These are phyloP conservation scores for Marvania coccoides DNA, from an alignment of 139 green algal species.

Conservation along the genomic window DNA sequence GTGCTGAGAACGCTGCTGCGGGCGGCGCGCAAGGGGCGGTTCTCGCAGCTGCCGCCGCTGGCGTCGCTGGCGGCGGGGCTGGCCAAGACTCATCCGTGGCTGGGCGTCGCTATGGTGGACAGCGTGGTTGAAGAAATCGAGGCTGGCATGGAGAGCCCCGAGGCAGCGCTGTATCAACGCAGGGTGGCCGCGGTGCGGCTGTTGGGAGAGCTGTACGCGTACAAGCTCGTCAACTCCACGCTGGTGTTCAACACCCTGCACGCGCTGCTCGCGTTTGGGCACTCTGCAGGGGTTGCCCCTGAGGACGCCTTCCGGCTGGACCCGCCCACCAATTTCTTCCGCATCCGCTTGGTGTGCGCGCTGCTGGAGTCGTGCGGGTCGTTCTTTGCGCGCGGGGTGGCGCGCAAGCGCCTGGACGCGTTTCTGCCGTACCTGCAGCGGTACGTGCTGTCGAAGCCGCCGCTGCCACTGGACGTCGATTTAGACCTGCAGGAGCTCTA, in stretches of 20 bases:
- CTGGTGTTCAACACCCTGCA: conserved; percentile 85
- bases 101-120: conserved; percentile 73
- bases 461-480: conserved; percentile 81
- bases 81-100: conserved; percentile 66
- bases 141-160: conserved; percentile 55
- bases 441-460: conserved; percentile 78
- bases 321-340: conserved; percentile 51
- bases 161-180: conserved; percentile 65
- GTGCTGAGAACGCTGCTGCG: conserved; percentile 80
- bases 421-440: conserved; percentile 87
- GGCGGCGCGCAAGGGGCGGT: conserved; percentile 42
- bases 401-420: conserved; percentile 61
- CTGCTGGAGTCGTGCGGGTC: conserved; percentile 79
- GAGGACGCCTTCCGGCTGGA: conserved; percentile 40
- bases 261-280: conserved; percentile 70
- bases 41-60: conserved; percentile 62
- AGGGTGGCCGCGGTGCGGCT: conserved; percentile 71
- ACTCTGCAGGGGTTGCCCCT: conserved; percentile 39
- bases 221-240: conserved; percentile 55
- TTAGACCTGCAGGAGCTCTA: conserved; percentile 87
- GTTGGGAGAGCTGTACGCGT: conserved; percentile 92
- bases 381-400: conserved; percentile 73
- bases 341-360: conserved; percentile 56
- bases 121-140: conserved; percentile 80
- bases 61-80: conserved; percentile 73